Percentiles rank a stretch among this genome's conserved stretches.
Conservation (phyloP, 805 yeast genomes). For the Candida tibetensis region DNA sequence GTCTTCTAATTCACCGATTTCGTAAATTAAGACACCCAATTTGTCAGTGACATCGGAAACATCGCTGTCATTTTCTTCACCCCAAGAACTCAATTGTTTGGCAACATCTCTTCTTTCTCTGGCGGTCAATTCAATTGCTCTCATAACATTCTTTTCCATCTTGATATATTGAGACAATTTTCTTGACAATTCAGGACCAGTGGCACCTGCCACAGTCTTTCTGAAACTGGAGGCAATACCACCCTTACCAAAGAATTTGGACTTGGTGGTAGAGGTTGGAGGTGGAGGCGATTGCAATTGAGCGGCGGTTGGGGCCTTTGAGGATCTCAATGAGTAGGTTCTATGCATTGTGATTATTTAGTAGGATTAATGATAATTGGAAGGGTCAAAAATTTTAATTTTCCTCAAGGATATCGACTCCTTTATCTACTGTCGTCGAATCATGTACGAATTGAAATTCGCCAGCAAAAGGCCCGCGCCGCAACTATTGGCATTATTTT, state of each 20-base stretch:
- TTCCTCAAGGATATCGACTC: not conserved
- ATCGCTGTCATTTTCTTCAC: slow-evolving; percentile 82
- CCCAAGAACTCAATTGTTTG: slow-evolving; percentile 81
- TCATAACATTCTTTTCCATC: slow-evolving; percentile 78
- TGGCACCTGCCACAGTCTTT: slow-evolving; percentile 71
- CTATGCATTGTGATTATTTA: slow-evolving; percentile 69
- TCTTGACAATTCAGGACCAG: slow-evolving; percentile 78
- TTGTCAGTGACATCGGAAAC: slow-evolving; percentile 85
- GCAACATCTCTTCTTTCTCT: slow-evolving; percentile 80
- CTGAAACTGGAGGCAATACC: slow-evolving; percentile 58
- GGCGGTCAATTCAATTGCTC: slow-evolving; percentile 74
- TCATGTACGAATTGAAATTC: not conserved
- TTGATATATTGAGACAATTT: slow-evolving; percentile 72
- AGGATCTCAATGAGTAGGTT: slow-evolving; percentile 93
- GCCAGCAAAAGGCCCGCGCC: not conserved
- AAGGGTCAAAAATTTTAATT: not conserved
- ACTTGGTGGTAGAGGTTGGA: slow-evolving; percentile 87
- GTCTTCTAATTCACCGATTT: slow-evolving; percentile 83
- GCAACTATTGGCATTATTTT: not conserved
- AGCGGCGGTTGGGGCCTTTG: slow-evolving; percentile 96
- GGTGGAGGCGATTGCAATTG: slow-evolving; percentile 94
- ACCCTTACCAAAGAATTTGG: slow-evolving; percentile 87
- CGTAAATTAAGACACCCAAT: slow-evolving; percentile 77
- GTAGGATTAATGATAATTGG: not conserved
- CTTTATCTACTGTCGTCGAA: not conserved